phyloP scores from a whole-genome alignment of 2,329 filamentous ascomycete genomes.

The Huntiella abstrusa region DNA sequence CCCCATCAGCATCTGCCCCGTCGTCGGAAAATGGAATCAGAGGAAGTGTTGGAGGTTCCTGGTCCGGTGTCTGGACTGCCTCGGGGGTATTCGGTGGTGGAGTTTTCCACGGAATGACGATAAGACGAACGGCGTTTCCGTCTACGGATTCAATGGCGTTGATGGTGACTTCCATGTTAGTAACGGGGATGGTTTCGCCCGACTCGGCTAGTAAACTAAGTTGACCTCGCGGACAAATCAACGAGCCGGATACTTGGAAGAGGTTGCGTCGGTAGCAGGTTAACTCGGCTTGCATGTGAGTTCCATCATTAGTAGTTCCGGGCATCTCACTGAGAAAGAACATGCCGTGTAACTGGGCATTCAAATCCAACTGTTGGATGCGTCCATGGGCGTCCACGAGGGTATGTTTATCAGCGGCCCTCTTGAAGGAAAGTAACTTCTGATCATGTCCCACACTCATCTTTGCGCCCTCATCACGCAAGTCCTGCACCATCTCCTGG shows the following conservation, averaged over 20 bases:
- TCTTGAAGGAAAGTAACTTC: slow-evolving; percentile 39
- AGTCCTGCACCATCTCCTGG: slow-evolving; percentile 41
- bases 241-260: slow-evolving; percentile 84
- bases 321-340: slow-evolving; percentile 74
- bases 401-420: slow-evolving; percentile 38
- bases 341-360: slow-evolving; percentile 70
- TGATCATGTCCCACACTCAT: slow-evolving; percentile 40
- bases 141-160: slow-evolving; percentile 92
- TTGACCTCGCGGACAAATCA: slow-evolving; percentile 60
- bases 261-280: slow-evolving; percentile 92
- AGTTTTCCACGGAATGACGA: slow-evolving; percentile 96
- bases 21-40: slow-evolving; percentile 49
- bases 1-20: slow-evolving; percentile 43
- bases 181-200: slow-evolving; percentile 67
- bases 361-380: slow-evolving; percentile 41
- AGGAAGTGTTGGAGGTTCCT: slow-evolving; percentile 69
- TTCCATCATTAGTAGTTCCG: slow-evolving; percentile 38
- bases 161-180: slow-evolving; percentile 68
- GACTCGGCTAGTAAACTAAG: slow-evolving; percentile 68
- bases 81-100: slow-evolving; percentile 63
- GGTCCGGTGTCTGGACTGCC: slow-evolving; percentile 46
- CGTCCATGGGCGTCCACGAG: slow-evolving; percentile 40
- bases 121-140: slow-evolving; percentile 77
- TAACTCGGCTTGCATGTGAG: slow-evolving; percentile 53
- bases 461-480: slow-evolving; percentile 38